A percentile compares a stretch with the other conserved stretches of the same genome.
Evolutionary conservation across 805 yeast species (phyloP).

Genomic region (Jamesozyma lodderae): DNA sequence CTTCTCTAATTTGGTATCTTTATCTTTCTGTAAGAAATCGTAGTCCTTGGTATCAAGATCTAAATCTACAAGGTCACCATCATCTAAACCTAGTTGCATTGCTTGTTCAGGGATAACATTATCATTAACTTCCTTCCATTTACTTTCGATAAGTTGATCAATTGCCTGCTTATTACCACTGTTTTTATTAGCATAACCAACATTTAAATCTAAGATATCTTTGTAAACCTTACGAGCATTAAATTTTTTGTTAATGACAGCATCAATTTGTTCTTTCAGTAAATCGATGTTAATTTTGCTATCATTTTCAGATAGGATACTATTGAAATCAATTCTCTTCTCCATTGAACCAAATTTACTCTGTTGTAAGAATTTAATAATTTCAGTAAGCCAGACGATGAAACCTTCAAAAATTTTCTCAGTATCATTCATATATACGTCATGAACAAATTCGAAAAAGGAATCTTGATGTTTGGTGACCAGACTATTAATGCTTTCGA

Average conservation of each 20-base stretch:
- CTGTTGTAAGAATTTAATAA: slow-evolving; percentile 52
- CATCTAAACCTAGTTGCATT: slow-evolving; percentile 41
- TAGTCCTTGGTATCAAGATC: slow-evolving; percentile 28
- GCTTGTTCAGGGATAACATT: slow-evolving; percentile 35
- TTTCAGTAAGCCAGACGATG: slow-evolving; percentile 62
- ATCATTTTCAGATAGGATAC: slow-evolving; percentile 23
- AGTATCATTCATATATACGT: slow-evolving; percentile 70
- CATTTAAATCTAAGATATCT: slow-evolving; percentile 20
- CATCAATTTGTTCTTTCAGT: slow-evolving; percentile 33
- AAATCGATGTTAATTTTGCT: slow-evolving; percentile 21
- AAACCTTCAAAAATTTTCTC: slow-evolving; percentile 63
- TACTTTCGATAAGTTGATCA: slow-evolving; percentile 29
- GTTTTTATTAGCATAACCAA: slow-evolving; percentile 10
- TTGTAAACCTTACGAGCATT: slow-evolving; percentile 29
- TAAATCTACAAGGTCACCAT: slow-evolving; percentile 40
- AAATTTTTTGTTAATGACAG: slow-evolving; percentile 31
- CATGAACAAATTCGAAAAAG: slow-evolving; percentile 67
- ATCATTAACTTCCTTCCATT: slow-evolving; percentile 38
- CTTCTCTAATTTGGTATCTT: slow-evolving; percentile 23
- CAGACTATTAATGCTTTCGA: slow-evolving; percentile 48
- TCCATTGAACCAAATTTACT: slow-evolving; percentile 41
- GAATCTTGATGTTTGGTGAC: slow-evolving; percentile 65
- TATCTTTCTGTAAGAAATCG: slow-evolving; percentile 13
- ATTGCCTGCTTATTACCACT: slow-evolving; percentile 8
- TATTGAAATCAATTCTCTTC: slow-evolving; percentile 38